Base-by-base conservation (phyloP, 2,329 filamentous ascomycete species). In the Fusarium staphyleae region DNA sequence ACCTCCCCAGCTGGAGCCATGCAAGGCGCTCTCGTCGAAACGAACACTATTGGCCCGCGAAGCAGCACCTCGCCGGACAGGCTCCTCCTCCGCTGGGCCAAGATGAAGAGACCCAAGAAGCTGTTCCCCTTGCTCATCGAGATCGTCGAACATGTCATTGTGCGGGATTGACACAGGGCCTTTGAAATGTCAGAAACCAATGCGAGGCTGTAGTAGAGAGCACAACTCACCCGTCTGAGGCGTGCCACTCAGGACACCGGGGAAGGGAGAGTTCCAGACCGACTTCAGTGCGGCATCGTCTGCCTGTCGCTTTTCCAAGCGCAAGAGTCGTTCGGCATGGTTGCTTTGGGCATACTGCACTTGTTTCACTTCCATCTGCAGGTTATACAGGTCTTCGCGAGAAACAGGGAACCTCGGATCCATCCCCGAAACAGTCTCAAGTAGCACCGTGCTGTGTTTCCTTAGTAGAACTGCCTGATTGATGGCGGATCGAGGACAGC, bases 21-120 rank as follows among this genome's bases (percentile, higher is more conserved):
- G 92, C 65, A 96, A 86, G 12, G 93, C 93, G 69, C 91, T 96
- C 72, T 98, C 93, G 70, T 98, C 95, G 68, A 99, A 99, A 30
- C 95, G 90, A 64, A 99, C 95, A 70, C 95, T 98, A 71, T 98
- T 98, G 40, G 95, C 93, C 65, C 95, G 85, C 14, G 95, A 99
- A 14, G 91, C 89, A 15, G 90, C 91, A 47, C 95, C 91, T 59
- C 93, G 85, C 30, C 91, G 86, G 51, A 91, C 87, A 26, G 90
- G 90, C 69, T 93, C 89, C 58, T 98, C 92, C 57, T 96, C 93
- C 5, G 88, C 83, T 60, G 76, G 75, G 2, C 96, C 93, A 6
- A 98, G 80, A 53, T 93, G 90, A 52, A 97, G 81, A 47, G 89
- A 91, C 44, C 87, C 88, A 41, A 96, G 83, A 53, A 95, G 80